Percentiles rank a stretch among this genome's conserved stretches.
phyloP scores from a whole-genome alignment of 2,329 filamentous ascomycete species.

The Epichloe gansuensis region DNA sequence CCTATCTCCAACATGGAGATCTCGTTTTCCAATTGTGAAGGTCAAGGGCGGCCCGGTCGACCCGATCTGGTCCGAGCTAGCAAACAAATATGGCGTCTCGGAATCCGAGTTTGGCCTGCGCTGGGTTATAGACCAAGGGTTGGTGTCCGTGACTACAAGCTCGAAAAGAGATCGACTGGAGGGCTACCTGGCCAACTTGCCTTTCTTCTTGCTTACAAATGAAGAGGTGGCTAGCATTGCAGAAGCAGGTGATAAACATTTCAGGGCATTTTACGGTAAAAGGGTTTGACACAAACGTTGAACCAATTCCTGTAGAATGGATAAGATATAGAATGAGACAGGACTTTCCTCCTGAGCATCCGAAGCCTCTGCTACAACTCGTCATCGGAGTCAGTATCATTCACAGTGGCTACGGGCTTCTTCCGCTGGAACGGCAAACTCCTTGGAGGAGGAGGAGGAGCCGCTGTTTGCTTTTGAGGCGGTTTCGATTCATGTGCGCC shows the following conservation, averaged over 20 bases:
- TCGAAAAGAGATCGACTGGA: constrained; percentile 43
- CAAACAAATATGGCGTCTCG: constrained; percentile 44
- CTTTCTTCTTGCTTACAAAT: constrained; percentile 44
- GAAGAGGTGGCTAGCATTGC: constrained; percentile 45
- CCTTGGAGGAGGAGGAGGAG: constrained; percentile 27
- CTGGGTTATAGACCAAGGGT: constrained; percentile 47
- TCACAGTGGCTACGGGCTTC: constrained; percentile 17
- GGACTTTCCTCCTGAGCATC: background rate
- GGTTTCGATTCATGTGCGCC: constrained; percentile 3
- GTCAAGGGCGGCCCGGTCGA: constrained; percentile 42
- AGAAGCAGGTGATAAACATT: constrained; percentile 43
- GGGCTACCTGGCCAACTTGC: constrained; percentile 37
- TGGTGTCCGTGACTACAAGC: constrained; percentile 48
- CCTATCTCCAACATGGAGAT: constrained; percentile 54
- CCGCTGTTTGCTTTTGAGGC: constrained; percentile 12
- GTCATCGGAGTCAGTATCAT: constrained; percentile 44
- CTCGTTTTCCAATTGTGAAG: constrained; percentile 36
- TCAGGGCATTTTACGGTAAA: constrained; percentile 43
- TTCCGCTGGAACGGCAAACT: constrained; percentile 32
- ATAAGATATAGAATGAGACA: background rate
- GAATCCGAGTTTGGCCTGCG: constrained; percentile 43
- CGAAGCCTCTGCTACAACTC: constrained; percentile 27
- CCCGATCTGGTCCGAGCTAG: constrained; percentile 34
- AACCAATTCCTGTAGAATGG: background rate
- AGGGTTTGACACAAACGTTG: constrained; percentile 35